Base-by-base conservation (phyloP, 2,329 filamentous ascomycete species). In the Fusarium agapanthi region DNA sequence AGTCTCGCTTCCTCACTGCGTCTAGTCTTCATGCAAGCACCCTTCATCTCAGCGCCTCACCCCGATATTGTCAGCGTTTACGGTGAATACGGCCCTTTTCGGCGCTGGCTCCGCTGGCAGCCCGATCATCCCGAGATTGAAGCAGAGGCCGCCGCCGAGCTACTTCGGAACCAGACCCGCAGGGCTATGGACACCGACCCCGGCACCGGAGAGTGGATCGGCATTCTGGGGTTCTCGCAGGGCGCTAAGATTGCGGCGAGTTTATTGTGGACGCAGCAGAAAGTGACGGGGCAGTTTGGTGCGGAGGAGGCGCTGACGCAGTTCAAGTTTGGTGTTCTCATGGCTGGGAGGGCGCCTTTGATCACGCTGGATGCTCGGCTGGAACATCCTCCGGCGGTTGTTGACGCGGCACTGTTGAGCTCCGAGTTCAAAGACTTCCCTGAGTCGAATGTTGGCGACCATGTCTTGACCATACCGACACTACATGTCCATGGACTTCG, bases 21-120 rank as follows among this genome's bases (percentile, higher is more conserved):
- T 44, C 86, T 95, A 72, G 89, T 92, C 77, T 95, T 92, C 82
- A 89, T 88, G 72, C 89, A 95, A 74, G 93, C 86, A 0, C 92
- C 92, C 3, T 93, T 91, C 79, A 84, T 86, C 63, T 91, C 89
- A 72, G 79, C 84, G 6, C 83, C 92, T 2, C 90, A 91, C 44
- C 85, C 89, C 0, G 90, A 88, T 71, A 88, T 95, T 20, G 80
- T 89, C 26, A 80, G 86, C 20, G 90, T 93, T 9, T 95, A 93
- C 79, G 87, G 86, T 48, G 86, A 89, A 67, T 87, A 85, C 67
- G 92, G 88, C 0, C 92, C 93, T 4, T 95, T 93, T 79, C 84
- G 84, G 72, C 83, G 86, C 66, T 88, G 86, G 86, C 83, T 93
- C 61, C 86, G 90, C 56, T 93, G 90, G 89, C 81, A 88, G 40